Evolutionary conservation across 2,329 filamentous ascomycete genomes (phyloP), one percentile per base, ranked within the genome.

Genomic region (Gnomoniopsis smithogilvyi): DNA sequence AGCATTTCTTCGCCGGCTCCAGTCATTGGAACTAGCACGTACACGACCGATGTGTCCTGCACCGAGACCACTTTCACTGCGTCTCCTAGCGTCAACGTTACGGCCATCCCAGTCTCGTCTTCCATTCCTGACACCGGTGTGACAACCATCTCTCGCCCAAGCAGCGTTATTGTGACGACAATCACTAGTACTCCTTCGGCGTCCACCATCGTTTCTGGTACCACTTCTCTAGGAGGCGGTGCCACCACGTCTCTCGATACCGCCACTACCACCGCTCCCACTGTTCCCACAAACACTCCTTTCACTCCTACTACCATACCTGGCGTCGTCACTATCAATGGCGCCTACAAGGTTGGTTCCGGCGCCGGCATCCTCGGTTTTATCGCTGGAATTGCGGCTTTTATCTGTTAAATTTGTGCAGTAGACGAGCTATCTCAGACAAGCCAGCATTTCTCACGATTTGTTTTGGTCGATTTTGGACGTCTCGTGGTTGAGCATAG

Each of bases 331-430:
- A 65, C 75, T 22, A 72, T 71, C 41, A 76, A 70, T 43, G 76
- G 69, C 22, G 76, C 73, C 50, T 70, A 67, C 59, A 74, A 72
- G 65, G 61, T 69, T 36, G 69, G 68, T 41, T 65, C 71, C 30
- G 72, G 71, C 54, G 54, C 74, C 24, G 74, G 73, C 26, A 72
- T 73, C 56, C 67, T 78, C 46, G 64, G 62, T 38, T 43, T 75
- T 50, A 57, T 76, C 34, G 76, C 70, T 46, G 77, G 72, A 59
- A 59, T 76, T 41, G 74, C 70, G 52, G 74, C 72, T 22, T 55
- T 79, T 45, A 65, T 72, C 58, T 63, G 77, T 60, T 77, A 71
- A 67, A 26, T 19, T 22, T 58, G 22, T 48, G 30, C 54, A n/a
- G 43, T 24, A 22, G 38, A 19, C 22, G 17, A 19, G 10, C 30